Conservation (phyloP, 1,284 basidiomycete genomes). For the Cutaneotrichosporon daszewskae region DNA sequence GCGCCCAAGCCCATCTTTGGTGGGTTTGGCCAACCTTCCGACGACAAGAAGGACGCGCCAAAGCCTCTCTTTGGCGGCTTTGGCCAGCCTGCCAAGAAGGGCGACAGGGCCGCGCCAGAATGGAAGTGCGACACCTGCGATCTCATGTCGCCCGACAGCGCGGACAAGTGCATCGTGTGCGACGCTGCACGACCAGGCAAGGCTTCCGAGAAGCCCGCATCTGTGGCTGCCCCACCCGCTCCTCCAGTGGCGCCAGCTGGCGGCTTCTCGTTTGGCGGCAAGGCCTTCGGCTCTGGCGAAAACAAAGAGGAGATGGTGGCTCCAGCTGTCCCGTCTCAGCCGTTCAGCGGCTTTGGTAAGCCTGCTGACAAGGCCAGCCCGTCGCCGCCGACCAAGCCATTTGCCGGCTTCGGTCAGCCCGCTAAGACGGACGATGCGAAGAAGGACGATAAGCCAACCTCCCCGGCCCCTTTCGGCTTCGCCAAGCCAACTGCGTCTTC, state of each 20-base stretch:
- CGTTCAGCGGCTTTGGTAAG: too few species aligned
- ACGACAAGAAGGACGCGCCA: background rate
- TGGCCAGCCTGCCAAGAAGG: background rate
- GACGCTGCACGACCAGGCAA: constrained; percentile 48
- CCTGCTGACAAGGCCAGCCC: background rate
- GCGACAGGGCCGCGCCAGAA: background rate
- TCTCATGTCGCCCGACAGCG: constrained; percentile 51
- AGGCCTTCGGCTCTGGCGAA: too few species aligned
- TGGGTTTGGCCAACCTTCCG: constrained; percentile 1
- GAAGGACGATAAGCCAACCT: background rate
- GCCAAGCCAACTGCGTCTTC: too few species aligned
- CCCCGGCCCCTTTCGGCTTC: background rate
- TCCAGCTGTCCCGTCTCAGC: background rate
- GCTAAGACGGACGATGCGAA: background rate
- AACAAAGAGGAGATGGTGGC: too few species aligned
- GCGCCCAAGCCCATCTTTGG: too few species aligned
- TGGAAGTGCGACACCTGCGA: constrained; percentile 54
- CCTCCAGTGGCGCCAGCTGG: constrained; percentile 4
- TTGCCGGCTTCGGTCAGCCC: background rate
- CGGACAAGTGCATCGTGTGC: constrained; percentile 54
- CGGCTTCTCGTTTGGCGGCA: constrained; percentile 1
- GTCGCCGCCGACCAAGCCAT: background rate
- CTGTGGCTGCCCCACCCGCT: background rate
- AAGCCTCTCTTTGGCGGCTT: background rate
- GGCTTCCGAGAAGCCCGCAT: constrained; percentile 8